Base-by-base conservation (phyloP, 768 basidiomycete genomes). In the Filobasidium wieringae region DNA sequence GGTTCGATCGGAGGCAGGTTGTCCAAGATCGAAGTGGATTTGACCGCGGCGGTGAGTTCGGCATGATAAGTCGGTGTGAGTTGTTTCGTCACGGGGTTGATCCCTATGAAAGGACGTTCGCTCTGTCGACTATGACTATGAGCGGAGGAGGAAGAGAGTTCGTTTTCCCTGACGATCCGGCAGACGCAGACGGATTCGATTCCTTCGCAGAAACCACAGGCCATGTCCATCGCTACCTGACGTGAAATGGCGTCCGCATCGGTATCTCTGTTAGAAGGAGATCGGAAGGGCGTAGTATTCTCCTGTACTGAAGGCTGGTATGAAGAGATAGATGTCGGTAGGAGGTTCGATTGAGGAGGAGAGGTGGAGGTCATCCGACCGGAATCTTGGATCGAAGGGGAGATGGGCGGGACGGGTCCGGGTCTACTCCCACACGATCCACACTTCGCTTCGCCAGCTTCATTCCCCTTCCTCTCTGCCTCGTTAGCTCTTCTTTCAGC, bases 1-100 rank as follows among this genome's bases (percentile, higher is more conserved):
- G 87, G 82, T 65, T 89, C 85, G 70, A 85, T 89, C 9, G 82
- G 79, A 34, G 87, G 85, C 1, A 87, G 79, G 63, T 85, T 82
- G 57, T 87, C 85, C 37, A 87, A 78, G 55, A 86, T 84, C 51
- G 83, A 87, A 24, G 43, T 55, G 30, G 53, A 30, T 12, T n/a
- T 74, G 43, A 47, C 43, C 22, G 43, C 43, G 4, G 43, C 43
- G 43, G 43, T 24, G 43, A 47, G 22, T 22, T 47, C 43, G 43
- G 43, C 43, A 27, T 47, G 43, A 47, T 47, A 47, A 19, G 43
- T 47, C 43, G 43, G 43, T 19, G 15, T 47, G 7, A 47, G 14
- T 27, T 47, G 43, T 47, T 47, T 47, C 15, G 43, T 47, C 19
- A 47, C 43, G 19, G 43, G 43, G 43, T 47, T 47, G 43, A 24